Evolutionary conservation across 345 rosid genomes (phyloP), one percentile per base, ranked within the genome.

Genomic region (Eucalyptus victrix): DNA sequence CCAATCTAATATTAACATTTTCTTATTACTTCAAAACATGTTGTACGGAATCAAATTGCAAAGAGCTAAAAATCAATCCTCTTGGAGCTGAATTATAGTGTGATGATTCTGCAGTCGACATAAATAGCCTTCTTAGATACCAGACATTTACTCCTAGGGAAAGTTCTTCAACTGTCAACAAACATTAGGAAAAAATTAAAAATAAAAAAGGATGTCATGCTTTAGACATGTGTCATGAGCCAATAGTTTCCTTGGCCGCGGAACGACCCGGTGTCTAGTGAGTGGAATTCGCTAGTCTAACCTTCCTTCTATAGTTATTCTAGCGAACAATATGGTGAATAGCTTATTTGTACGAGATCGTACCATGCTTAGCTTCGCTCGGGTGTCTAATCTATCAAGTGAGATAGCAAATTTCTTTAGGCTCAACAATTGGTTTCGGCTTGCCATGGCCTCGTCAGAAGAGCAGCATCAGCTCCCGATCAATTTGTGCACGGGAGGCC

Each of bases 401-500:
- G 6, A 15, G 51, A 49, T 51, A 51, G 4, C 23, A 51, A 3
- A 51, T 51, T 0, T 51, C 23, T 51, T 18, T 51, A 51, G 9
- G 23, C 23, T 51, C 1, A 51, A 51, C 23, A 18, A 51, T 18
- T 51, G 9, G 23, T 51, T 17, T 51, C 9, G 23, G 2, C 54
- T 1, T 51, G 23, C 54, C 54, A 51, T 51, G 54, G 4, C 23
- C 4, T 51, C 2, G 1, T 51, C 2, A 51, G 4, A 1, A 51
- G 23, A 51, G 23, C 1, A 2, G 54, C 54, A 51, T 51, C 1
- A 17, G 1, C 21, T 51, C 8, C 4, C 4, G 21, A 51, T 2
- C 0, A 51, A 0, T 51, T 50, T 50, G 19, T 50, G 19, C 53
- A 50, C 0, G 3, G 3, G 53, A 50, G 53, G 19, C 8, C 1